Evolutionary conservation across 345 rosid species (phyloP).

Genomic region (Geranium rotundifolium): DNA sequence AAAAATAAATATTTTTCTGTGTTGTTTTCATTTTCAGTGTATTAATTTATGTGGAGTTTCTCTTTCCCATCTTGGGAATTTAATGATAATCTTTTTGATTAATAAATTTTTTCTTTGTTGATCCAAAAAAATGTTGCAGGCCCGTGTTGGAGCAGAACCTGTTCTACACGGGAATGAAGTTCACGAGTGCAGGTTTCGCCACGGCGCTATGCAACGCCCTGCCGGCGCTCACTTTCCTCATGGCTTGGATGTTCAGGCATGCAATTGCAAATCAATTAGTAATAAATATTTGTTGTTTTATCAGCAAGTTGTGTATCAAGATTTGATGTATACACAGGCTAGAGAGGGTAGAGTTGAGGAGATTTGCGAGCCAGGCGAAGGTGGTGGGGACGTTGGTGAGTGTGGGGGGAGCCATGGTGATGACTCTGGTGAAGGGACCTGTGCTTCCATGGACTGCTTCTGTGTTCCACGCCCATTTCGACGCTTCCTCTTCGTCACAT

Average conservation of each 20-base stretch:
- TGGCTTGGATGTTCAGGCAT: slow-evolving; percentile 21
- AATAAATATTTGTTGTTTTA: no score
- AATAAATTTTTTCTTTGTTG: background rate
- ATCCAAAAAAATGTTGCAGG: background rate
- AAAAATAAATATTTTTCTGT: no score
- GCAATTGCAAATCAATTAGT: background rate
- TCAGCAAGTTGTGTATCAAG: background rate
- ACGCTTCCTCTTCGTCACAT: slow-evolving; percentile 5
- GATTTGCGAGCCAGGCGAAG: slow-evolving; percentile 18
- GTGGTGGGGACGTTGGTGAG: slow-evolving; percentile 18
- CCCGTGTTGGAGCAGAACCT: slow-evolving; percentile 22
- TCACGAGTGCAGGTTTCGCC: slow-evolving; percentile 17
- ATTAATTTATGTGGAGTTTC: no score
- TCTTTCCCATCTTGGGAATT: no score
- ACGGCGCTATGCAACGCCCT: slow-evolving; percentile 20
- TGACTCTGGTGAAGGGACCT: slow-evolving; percentile 21
- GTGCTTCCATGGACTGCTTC: slow-evolving; percentile 10
- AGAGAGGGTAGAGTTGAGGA: slow-evolving; percentile 16
- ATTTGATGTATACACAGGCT: slow-evolving; percentile 4
- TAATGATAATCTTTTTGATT: no score
- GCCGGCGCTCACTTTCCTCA: slow-evolving; percentile 20
- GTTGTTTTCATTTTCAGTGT: no score
- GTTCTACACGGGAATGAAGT: slow-evolving; percentile 18
- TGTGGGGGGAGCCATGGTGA: slow-evolving; percentile 22
- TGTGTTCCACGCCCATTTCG: background rate